A percentile compares a stretch with the other conserved stretches of the same genome.
phyloP scores from a whole-genome alignment of 2,329 filamentous ascomycete genomes.

The Colletotrichum tanaceti region DNA sequence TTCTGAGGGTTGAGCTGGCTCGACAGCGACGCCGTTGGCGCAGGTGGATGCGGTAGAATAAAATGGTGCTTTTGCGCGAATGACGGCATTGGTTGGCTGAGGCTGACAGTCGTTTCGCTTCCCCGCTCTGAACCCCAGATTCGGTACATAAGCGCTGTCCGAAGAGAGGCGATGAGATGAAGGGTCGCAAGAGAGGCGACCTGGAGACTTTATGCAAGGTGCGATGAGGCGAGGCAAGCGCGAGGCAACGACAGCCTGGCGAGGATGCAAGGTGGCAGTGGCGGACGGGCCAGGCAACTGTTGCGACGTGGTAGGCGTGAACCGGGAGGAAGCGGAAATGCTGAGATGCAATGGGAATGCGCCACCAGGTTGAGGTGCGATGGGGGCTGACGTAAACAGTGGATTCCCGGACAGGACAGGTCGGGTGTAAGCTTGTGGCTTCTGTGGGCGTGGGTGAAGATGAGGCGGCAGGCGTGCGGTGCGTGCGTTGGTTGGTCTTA shows the following conservation, averaged over 20 bases:
- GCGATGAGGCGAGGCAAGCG: slow-evolving; percentile 34
- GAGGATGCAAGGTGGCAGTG: slow-evolving; percentile 29
- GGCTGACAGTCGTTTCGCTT: slow-evolving; percentile 63
- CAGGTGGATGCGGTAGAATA: slow-evolving; percentile 46
- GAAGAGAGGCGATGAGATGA: slow-evolving; percentile 45
- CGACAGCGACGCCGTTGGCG: slow-evolving; percentile 41
- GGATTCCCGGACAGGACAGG: slow-evolving; percentile 25
- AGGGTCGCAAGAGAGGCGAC: slow-evolving; percentile 29
- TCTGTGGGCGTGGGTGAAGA: slow-evolving; percentile 24
- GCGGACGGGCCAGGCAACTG: slow-evolving; percentile 32
- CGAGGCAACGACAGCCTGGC: slow-evolving; percentile 26
- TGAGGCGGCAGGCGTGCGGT: slow-evolving; percentile 15
- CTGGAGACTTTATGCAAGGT: slow-evolving; percentile 30
- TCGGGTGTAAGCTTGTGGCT: slow-evolving; percentile 31
- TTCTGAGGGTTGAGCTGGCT: slow-evolving; percentile 51
- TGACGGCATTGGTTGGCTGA: slow-evolving; percentile 55
- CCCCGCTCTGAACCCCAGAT: slow-evolving; percentile 71
- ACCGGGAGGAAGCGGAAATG: slow-evolving; percentile 16
- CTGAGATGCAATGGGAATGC: slow-evolving; percentile 24
- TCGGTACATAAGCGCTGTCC: slow-evolving; percentile 68
- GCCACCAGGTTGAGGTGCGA: slow-evolving; percentile 4
- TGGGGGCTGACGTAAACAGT: slow-evolving; percentile 42
- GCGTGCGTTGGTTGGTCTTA: slow-evolving; percentile 31
- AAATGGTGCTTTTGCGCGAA: slow-evolving; percentile 49
- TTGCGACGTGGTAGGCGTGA: slow-evolving; percentile 21